A percentile compares a stretch with the other conserved stretches of the same genome.
Evolutionary conservation across 805 yeast species (phyloP).

Genomic region (Myxozyma geophila): DNA sequence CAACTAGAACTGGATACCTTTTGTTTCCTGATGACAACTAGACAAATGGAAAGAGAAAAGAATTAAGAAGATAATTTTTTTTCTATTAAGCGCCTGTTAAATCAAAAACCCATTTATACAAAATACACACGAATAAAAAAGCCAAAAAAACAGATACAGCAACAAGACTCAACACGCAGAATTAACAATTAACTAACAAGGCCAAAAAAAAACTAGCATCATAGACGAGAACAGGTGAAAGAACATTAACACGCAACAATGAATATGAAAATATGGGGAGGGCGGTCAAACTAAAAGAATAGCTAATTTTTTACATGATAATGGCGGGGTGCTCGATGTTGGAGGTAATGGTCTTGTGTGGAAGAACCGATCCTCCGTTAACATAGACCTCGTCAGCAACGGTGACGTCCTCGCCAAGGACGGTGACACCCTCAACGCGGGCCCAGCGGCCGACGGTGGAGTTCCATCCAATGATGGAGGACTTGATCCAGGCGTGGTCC

Average conservation of each 20-base stretch:
- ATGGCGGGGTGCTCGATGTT: slow-evolving; percentile 98
- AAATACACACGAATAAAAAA: not conserved
- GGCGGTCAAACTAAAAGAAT: not conserved
- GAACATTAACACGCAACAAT: not conserved
- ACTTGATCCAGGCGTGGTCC: slow-evolving; percentile 97
- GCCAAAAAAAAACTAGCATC: not conserved
- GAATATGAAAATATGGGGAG: not conserved
- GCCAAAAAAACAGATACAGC: not conserved
- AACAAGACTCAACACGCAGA: slow-evolving; percentile 6
- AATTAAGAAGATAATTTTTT: not conserved
- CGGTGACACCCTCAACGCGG: slow-evolving; percentile 96
- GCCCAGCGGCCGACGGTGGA: slow-evolving; percentile 99
- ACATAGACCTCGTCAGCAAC: slow-evolving; percentile 98
- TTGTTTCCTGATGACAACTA: not conserved
- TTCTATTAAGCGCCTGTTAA: slow-evolving; percentile 15
- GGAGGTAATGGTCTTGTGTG: slow-evolving; percentile 94
- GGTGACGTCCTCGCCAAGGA: slow-evolving; percentile 98
- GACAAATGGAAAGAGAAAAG: not conserved
- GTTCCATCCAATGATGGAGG: slow-evolving; percentile 99
- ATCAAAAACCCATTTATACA: slow-evolving; percentile 14
- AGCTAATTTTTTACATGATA: slow-evolving; percentile 70
- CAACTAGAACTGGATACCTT: too few species aligned
- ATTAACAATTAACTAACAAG: slow-evolving; percentile 13
- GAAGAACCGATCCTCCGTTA: slow-evolving; percentile 98
- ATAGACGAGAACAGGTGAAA: not conserved